A percentile compares a stretch with the other conserved stretches of the same genome.
phyloP scores from a whole-genome alignment of 1,139 yeast genomes.

The Petasospora rhodanensis region DNA sequence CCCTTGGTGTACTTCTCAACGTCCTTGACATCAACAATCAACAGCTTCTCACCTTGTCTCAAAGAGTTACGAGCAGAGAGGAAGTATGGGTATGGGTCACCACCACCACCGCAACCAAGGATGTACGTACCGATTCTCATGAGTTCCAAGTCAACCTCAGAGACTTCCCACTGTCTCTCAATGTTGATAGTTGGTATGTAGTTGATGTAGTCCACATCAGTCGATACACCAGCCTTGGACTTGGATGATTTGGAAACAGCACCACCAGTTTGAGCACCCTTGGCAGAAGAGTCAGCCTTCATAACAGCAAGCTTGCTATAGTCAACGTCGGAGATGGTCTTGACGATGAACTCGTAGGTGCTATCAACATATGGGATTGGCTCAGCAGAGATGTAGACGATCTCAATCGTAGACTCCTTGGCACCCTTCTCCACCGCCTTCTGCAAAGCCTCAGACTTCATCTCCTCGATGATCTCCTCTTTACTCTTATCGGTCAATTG shows the following conservation, averaged over 20 bases:
- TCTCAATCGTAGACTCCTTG: slow-evolving; percentile 25
- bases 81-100: slow-evolving; percentile 37
- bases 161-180: slow-evolving; percentile 37
- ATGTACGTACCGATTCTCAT: slow-evolving; percentile 40
- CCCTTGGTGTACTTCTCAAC: slow-evolving; percentile 20
- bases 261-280: too few relatives aligned
- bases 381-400: slow-evolving; percentile 31
- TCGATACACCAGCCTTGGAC: slow-evolving; percentile 1
- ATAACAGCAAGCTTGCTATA: slow-evolving; percentile 24
- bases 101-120: slow-evolving; percentile 48
- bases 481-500: slow-evolving; percentile 16
- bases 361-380: slow-evolving; percentile 39
- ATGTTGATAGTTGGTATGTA: slow-evolving; percentile 34
- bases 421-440: slow-evolving; percentile 30
- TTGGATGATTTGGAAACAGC: too few relatives aligned
- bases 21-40: slow-evolving; percentile 34
- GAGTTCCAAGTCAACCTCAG: slow-evolving; percentile 38
- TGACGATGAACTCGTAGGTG: slow-evolving; percentile 32
- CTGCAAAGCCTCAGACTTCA: slow-evolving; percentile 26
- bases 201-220: slow-evolving; percentile 25
- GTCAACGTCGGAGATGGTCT: slow-evolving; percentile 38
- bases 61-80: slow-evolving; percentile 33
- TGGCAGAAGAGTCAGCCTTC: too few relatives aligned
- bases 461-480: slow-evolving; percentile 26
- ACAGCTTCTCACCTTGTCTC: slow-evolving; percentile 32